Conservation (phyloP, 495 filamentous ascomycete genomes). For the Lophiostoma macrostomum region DNA sequence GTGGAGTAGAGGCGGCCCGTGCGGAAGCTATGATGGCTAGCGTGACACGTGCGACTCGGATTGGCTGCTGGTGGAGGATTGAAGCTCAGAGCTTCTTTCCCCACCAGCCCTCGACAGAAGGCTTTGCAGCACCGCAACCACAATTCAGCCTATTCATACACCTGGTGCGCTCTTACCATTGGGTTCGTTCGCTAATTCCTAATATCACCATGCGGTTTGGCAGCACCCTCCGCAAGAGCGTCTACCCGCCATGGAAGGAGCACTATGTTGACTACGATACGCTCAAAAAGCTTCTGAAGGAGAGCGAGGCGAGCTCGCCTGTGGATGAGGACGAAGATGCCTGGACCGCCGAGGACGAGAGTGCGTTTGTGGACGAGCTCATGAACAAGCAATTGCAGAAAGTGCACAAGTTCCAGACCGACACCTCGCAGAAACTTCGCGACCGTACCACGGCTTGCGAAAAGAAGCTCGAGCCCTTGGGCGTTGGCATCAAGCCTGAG, state of each 20-base stretch:
- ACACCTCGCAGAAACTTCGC: conserved; percentile 67
- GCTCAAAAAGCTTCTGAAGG: conserved; percentile 82
- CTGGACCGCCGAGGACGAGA: conserved; percentile 97
- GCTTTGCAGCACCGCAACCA: too few species aligned
- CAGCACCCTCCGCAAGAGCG: conserved; percentile 71
- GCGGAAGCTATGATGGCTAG: too few species aligned
- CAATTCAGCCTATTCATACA: too few species aligned
- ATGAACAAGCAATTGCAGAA: conserved; percentile 94
- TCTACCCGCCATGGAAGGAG: conserved; percentile 85
- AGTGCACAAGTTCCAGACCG: conserved; percentile 82
- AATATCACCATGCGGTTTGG: conserved; percentile 90
- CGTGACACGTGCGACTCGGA: too few species aligned
- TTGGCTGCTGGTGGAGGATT: too few species aligned
- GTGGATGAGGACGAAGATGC: conserved; percentile 48
- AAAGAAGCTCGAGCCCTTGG: conserved; percentile 53
- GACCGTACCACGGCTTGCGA: conserved; percentile 62
- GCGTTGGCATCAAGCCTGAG: conserved; percentile 37
- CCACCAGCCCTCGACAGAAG: too few species aligned
- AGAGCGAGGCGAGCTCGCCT: conserved; percentile 44
- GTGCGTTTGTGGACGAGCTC: conserved; percentile 87
- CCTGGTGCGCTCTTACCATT: too few species aligned
- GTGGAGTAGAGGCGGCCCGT: too few species aligned
- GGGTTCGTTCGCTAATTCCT: too few species aligned
- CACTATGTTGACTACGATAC: conserved; percentile 94
- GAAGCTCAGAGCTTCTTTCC: too few species aligned